A percentile compares a stretch with the other conserved stretches of the same genome.
These are phyloP conservation scores for Cryphonectria naterciae DNA, from an alignment of 2,329 filamentous ascomycete genomes.

Conservation along the genomic window DNA sequence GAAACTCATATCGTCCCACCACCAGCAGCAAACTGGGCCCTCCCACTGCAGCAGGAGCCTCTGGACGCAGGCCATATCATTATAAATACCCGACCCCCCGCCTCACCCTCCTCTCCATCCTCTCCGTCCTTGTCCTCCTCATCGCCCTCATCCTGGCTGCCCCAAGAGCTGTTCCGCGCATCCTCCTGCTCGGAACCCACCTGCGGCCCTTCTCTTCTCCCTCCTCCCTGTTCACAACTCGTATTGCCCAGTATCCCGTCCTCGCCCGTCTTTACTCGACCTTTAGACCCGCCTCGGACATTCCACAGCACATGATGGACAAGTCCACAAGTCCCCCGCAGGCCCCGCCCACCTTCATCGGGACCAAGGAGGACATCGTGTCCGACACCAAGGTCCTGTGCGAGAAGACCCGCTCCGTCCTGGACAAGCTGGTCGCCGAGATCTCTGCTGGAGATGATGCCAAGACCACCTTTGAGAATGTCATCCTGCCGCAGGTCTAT, in stretches of 20 bases:
- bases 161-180: slow-evolving; percentile 60
- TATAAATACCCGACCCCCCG: slow-evolving; percentile 41
- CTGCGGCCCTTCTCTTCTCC: slow-evolving; percentile 44
- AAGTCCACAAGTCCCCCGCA: slow-evolving; percentile 77
- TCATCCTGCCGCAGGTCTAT: slow-evolving; percentile 68
- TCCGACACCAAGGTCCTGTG: slow-evolving; percentile 69
- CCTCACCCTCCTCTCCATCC: slow-evolving; percentile 56
- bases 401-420: slow-evolving; percentile 62
- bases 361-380: slow-evolving; percentile 70
- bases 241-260: slow-evolving; percentile 38
- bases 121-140: slow-evolving; percentile 63
- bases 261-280: slow-evolving; percentile 39
- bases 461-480: slow-evolving; percentile 58
- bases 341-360: slow-evolving; percentile 76
- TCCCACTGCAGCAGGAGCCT: slow-evolving; percentile 31
- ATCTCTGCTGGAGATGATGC: slow-evolving; percentile 55
- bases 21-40: slow-evolving; percentile 46
- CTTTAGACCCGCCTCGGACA: slow-evolving; percentile 41
- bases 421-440: slow-evolving; percentile 70
- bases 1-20: slow-evolving; percentile 32
- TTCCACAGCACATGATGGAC: slow-evolving; percentile 64
- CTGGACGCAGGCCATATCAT: slow-evolving; percentile 28
- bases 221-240: slow-evolving; percentile 10
- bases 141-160: slow-evolving; percentile 69
- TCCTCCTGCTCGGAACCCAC: slow-evolving; percentile 62